Evolutionary conservation across 2,329 filamentous ascomycete genomes (phyloP), one percentile per base, ranked within the genome.

Genomic region (Aspergillus japonicus): DNA sequence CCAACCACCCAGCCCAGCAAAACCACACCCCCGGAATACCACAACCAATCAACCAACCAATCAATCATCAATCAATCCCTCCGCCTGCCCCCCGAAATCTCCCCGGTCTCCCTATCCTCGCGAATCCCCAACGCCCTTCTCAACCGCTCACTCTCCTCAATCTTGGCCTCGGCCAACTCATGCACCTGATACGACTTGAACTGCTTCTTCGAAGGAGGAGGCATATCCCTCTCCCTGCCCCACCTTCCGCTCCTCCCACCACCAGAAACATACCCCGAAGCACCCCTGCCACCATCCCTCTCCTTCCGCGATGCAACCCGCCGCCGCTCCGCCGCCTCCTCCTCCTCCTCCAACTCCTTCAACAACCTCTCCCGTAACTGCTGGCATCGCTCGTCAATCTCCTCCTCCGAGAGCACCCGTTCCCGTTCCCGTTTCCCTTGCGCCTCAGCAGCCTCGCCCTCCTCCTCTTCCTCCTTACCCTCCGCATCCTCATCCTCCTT

Each of bases 131-230:
- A 81, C 7, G 95, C 95, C 76, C 83, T 90, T 65, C 94, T 82
- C 73, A 99, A 80, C 68, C 90, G 85, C 78, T 98, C 93, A 76
- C 89, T 96, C 83, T 99, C 95, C 74, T 91, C 89, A 67, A 96
- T 94, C 84, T 99, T 99, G 61, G 94, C 95, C 70, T 95, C 90
- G 19, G 95, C 95, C 74, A 96, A 83, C 78, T 98, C 95, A 80
- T 99, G 95, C 21, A 98, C 92, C 78, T 98, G 92, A 77, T 98
- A 92, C 66, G 88, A 83, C 79, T 98, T 99, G 64, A 98, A 83
- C 10, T 85, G 83, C 71, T 60, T 78, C 72, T 73, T 64, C 62
- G 72, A 70, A 62, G 63, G 67, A 5, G 64, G 63, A 55, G 57
- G 49, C 48, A 60, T 19, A 48, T 57, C 24, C 69, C 71, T 35